Conservation (phyloP, 1,139 yeast genomes). For the Lodderomyces metapsilosis region DNA sequence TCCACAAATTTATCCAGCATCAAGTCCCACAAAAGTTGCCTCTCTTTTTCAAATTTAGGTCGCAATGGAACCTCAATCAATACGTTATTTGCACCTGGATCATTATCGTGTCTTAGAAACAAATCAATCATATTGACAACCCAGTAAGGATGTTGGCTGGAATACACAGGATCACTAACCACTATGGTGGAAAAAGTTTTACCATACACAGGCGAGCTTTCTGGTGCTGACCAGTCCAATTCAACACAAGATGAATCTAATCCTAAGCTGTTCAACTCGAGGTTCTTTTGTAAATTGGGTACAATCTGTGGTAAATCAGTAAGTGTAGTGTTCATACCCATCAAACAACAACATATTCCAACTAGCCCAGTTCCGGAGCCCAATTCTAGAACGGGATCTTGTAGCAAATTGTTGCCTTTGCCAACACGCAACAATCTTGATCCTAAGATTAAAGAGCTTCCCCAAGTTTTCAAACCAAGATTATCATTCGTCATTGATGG, state of each 20-base stretch:
- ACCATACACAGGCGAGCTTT: constrained; percentile 23
- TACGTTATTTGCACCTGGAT: constrained; percentile 22
- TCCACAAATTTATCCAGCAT: constrained; percentile 33
- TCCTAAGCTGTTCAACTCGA: constrained; percentile 46
- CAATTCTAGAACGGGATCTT: constrained; percentile 62
- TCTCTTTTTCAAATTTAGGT: constrained; percentile 59
- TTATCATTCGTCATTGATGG: constrained; percentile 87
- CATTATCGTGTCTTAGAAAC: constrained; percentile 33
- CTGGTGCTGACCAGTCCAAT: constrained; percentile 77
- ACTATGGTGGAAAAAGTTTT: constrained; percentile 56
- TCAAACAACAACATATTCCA: constrained; percentile 62
- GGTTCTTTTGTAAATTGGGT: constrained; percentile 61
- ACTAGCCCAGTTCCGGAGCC: constrained; percentile 95
- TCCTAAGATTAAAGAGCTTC: constrained; percentile 75
- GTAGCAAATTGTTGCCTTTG: constrained; percentile 18
- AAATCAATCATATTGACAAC: constrained; percentile 55
- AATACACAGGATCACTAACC: constrained; percentile 86
- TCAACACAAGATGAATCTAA: constrained; percentile 36
- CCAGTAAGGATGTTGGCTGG: constrained; percentile 75
- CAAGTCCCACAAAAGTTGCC: constrained; percentile 58
- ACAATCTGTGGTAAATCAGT: constrained; percentile 83
- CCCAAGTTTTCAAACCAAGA: constrained; percentile 95
- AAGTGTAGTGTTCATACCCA: constrained; percentile 52
- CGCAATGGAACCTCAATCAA: constrained; percentile 77
- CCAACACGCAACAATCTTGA: constrained; percentile 40